Base-by-base conservation (phyloP, 108 stramenopile genomes). In the Schizochytrium sp. region DNA sequence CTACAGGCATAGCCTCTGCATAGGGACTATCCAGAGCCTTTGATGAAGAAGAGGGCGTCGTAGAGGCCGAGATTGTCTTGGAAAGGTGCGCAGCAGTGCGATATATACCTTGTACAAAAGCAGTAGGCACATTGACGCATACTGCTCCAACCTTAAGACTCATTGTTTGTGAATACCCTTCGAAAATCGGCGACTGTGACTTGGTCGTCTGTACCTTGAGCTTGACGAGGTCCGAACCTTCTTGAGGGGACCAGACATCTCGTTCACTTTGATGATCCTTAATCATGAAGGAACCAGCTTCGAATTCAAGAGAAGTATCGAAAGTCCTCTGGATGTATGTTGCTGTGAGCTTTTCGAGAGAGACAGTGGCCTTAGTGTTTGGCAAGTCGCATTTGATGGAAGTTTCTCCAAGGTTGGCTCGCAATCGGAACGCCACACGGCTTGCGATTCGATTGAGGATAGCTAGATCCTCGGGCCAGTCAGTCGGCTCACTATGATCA, bases 291-390 rank as follows among this genome's bases (percentile, higher is more conserved):
- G 64, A 69, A 8, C 64, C 64, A 7, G 64, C 15, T 7, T 69
- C 15, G 0, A 69, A 69, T 38, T 69, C 64, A 15, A 69, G 64
- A 7, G 64, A 38, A 44, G 42, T 38, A 44, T 69, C 64, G 44
- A 69, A 69, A 44, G 64, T 69, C 10, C 64, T 38, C 64, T 69
- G 64, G 64, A 69, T 38, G 44, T 13, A 69, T 38, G 64, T 69
- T 8, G 64, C 40, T 44, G 12, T 69, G 64, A 69, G 64, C 2
- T 38, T 69, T 38, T 69, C 28, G 7, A 69, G 64, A 10, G 64
- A 69, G 64, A 69, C 64, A 44, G 42, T 38, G 42, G 64, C 28
- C 8, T 44, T 38, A 7, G 44, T 38, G 3, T 69, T 38, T 0
- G 64, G 64, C 12, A 69, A 44, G 64, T 69, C 64, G 64, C 64